phyloP scores from a whole-genome alignment of 352 stramenopile genomes.

The Phytophthora meadii region DNA sequence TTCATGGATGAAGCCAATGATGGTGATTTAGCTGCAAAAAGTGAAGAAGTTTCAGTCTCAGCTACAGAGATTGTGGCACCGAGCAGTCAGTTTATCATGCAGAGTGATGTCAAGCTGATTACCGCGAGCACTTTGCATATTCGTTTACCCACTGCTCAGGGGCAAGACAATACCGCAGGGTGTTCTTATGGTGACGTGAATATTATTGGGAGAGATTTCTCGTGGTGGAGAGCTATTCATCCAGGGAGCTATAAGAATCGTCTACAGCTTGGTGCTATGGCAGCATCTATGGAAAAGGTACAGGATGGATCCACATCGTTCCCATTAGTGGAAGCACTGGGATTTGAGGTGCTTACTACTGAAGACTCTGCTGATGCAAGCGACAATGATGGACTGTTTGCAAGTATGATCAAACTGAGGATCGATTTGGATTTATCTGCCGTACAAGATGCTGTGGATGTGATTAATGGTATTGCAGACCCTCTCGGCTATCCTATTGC shows the following conservation, averaged over 20 bases:
- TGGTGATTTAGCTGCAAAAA: background rate
- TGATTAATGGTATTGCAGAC: conserved; percentile 17
- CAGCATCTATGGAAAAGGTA: conserved; percentile 14
- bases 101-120: conserved; percentile 39
- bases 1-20: conserved; percentile 19
- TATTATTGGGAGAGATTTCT: conserved; percentile 30
- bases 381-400: conserved; percentile 23
- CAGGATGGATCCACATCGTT: background rate
- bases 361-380: conserved; percentile 25
- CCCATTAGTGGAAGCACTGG: conserved; percentile 29
- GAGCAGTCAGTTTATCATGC: conserved; percentile 13
- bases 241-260: conserved; percentile 7
- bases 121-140: conserved; percentile 44
- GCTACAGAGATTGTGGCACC: background rate
- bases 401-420: conserved; percentile 32
- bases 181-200: conserved; percentile 16
- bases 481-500: conserved; percentile 33
- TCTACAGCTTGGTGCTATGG: conserved; percentile 31
- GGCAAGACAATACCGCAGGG: background rate
- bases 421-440: conserved; percentile 19
- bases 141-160: conserved; percentile 12
- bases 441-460: conserved; percentile 6
- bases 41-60: conserved; percentile 1
- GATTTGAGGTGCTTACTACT: conserved; percentile 33
- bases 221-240: conserved; percentile 25